Percentiles rank a stretch among this genome's conserved stretches.
Conservation (phyloP, 805 yeast genomes). For the Danielia oregonensis region DNA sequence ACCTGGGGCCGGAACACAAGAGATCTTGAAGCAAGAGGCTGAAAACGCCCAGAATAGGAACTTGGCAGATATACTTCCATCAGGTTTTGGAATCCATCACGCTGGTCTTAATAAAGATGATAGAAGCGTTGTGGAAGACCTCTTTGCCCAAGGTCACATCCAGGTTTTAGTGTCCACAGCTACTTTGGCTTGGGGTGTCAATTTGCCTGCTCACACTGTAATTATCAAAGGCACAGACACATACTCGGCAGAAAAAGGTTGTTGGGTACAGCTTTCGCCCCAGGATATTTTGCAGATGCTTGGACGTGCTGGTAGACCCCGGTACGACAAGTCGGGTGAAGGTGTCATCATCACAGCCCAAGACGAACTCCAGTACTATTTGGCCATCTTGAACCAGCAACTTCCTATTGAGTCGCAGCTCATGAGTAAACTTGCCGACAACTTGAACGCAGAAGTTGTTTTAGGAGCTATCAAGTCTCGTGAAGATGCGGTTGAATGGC, state of each 20-base stretch:
- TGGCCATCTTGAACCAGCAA: conserved; percentile 88
- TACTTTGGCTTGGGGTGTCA: conserved; percentile 87
- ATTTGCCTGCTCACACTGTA: conserved; percentile 75
- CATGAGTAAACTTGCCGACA: conserved; percentile 66
- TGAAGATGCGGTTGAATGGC: conserved; percentile 75
- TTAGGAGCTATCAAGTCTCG: conserved; percentile 59
- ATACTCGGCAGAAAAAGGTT: conserved; percentile 85
- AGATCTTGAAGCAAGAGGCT: conserved; percentile 62
- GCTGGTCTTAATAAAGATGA: conserved; percentile 79
- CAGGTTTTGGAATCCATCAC: conserved; percentile 87
- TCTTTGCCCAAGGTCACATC: conserved; percentile 85
- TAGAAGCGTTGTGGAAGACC: conserved; percentile 74
- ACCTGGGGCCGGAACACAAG: conserved; percentile 56
- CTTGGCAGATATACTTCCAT: conserved; percentile 55
- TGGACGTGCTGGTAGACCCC: conserved; percentile 98
- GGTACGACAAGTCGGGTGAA: conserved; percentile 88
- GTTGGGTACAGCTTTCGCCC: conserved; percentile 89
- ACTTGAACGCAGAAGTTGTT: conserved; percentile 82
- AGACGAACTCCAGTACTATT: conserved; percentile 79
- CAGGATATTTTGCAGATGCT: conserved; percentile 95
- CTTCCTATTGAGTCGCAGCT: conserved; percentile 90
- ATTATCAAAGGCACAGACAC: conserved; percentile 91
- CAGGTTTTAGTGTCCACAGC: conserved; percentile 76
- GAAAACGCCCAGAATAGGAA: conserved; percentile 50
- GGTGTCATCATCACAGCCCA: conserved; percentile 91